Base-by-base conservation (phyloP, 2,329 filamentous ascomycete species). In the Neonectria magnoliae region DNA sequence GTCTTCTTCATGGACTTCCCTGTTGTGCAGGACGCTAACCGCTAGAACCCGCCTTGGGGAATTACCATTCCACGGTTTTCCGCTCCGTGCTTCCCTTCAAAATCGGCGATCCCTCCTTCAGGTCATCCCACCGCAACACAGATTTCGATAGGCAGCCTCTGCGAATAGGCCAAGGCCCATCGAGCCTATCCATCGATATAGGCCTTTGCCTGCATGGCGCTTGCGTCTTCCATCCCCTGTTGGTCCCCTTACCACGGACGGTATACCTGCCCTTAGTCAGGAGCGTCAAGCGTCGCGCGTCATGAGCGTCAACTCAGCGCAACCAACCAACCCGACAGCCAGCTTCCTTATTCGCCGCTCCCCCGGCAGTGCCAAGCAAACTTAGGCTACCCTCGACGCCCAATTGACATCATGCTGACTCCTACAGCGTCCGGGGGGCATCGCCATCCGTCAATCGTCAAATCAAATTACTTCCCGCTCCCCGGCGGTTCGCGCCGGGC, bases 371-470 rank as follows among this genome's bases (percentile, higher is more conserved):
- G 62, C 67, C 69, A 69, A 70, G 64, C 48, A 16, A 57, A 57
- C 29, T 57, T 38, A 52, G 64, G 68, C 57, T 65, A 64, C 64
- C 44, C 64, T 66, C 65, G 51, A 64, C 65, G 52, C 64, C 65
- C 61, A 60, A 62, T 70, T 73, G 69, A 72, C 65, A 71, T 73
- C 71, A 73, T 68, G 64, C 61, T 71, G 68, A 64, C 64, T 69
- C 55, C 31, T 20, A 38, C 42, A 53, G 51, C 57, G 53, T 42
- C 52, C 60, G 57, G 55, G 55, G 47, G 53, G 62, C 38, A 36
- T 54, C 45, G 44, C 41, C 53, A 48, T 52, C 55, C 27, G 48
- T 47, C 50, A 55, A 65, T 66, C 60, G 44, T 53, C 57, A 52
- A 64, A 65, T 52, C 54, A 51, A 51, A 51, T 51, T 65, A 56